A percentile compares a stretch with the other conserved stretches of the same genome.
These are phyloP conservation scores for Gryganskiella cystojenkinii DNA, from an alignment of 192 early-diverging fungal genomes.

Conservation along the genomic window DNA sequence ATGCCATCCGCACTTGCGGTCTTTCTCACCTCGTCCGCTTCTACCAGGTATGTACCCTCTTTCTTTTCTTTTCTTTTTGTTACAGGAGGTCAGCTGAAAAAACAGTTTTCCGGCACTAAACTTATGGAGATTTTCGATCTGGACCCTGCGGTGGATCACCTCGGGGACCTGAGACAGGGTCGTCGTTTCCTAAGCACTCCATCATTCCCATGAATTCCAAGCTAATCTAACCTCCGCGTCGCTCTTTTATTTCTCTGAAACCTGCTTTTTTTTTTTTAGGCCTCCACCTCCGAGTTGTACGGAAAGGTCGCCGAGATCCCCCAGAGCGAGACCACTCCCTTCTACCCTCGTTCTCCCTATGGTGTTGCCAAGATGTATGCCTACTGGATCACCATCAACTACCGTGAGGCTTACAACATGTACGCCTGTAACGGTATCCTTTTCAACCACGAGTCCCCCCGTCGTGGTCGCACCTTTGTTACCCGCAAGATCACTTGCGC, in stretches of 20 bases:
- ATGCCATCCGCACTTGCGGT: conserved; percentile 83
- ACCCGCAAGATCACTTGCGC: conserved; percentile 84
- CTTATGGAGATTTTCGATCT: too few species aligned
- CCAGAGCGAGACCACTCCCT: conserved; percentile 83
- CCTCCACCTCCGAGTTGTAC: conserved; percentile 83
- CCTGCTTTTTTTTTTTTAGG: conserved; percentile 53
- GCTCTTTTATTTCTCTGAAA: too few species aligned
- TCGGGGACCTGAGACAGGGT: too few species aligned
- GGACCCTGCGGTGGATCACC: too few species aligned
- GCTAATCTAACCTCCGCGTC: too few species aligned
- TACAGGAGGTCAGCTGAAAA: too few species aligned
- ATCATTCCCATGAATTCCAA: neutral
- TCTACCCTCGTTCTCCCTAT: conserved; percentile 85
- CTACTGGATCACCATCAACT: conserved; percentile 86
- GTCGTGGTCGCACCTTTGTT: conserved; percentile 81
- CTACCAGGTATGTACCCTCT: conserved; percentile 58
- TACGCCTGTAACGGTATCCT: conserved; percentile 83
- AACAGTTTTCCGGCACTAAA: too few species aligned
- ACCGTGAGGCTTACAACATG: conserved; percentile 83
- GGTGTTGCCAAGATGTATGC: conserved; percentile 85
- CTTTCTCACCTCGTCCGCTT: conserved; percentile 70
- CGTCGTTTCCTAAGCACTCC: too few species aligned
- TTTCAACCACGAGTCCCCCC: conserved; percentile 84
- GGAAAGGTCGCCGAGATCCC: conserved; percentile 83
- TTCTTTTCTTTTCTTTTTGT: neutral